Base-by-base conservation (phyloP, 2,329 filamentous ascomycete genomes). In the Calycina herbarum region DNA sequence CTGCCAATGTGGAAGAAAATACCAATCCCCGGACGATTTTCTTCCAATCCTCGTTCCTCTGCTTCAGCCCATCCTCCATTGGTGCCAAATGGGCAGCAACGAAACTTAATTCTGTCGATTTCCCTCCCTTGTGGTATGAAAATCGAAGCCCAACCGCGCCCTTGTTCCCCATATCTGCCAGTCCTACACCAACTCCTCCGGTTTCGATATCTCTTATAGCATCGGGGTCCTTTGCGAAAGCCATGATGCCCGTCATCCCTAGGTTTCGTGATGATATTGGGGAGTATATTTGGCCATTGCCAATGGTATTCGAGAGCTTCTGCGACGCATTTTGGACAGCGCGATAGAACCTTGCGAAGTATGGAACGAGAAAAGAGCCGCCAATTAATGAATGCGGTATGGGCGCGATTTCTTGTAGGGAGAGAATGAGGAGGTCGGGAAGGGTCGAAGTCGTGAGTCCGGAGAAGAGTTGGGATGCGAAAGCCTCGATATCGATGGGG, bases 91-190 rank as follows among this genome's bases (percentile, higher is more conserved):
- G 95, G 13, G 93, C 92, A 48, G 92, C 88, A 51, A 96, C 89
- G 76, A 98, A 95, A 0, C 93, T 97, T 64, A 97, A 77, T 72
- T 91, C 86, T 31, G 89, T 85, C 4, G 80, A 80, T 59, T 69
- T 74, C 24, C 72, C 72, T 10, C 68, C 70, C 35, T 69, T 73
- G 5, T 78, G 74, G 72, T 92, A 89, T 15, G 86, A 83, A 56
- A 95, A 78, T 40, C 93, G 84, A 67, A 94, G 82, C 0, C 90
- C 95, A 0, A 96, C 90, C 3, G 93, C 94, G 35, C 94, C 95
- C 79, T 99, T 99, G 78, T 97, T 97, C 17, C 93, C 95, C 90
- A 97, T 95, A 60, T 94, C 90, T 65, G 88, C 89, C 0, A 93
- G 78, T 0, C 95, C 95, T 59, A 97, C 90, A 0, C 95, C 94